These are phyloP conservation scores for Aspergillus mulundensis DNA, from an alignment of 495 filamentous ascomycete genomes.

Conservation along the genomic window DNA sequence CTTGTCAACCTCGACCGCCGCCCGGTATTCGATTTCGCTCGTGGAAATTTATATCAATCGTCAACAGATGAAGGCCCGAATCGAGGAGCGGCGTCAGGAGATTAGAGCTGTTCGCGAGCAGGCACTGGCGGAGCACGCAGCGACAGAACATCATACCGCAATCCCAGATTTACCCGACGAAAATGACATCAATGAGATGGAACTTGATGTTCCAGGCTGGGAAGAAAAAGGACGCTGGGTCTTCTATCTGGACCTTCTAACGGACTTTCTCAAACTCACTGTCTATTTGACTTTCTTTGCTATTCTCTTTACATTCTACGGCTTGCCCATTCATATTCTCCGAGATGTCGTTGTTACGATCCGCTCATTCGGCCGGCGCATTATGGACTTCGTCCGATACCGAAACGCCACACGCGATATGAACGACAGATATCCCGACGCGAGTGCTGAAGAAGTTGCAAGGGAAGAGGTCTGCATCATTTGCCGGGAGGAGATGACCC, in stretches of 20 bases:
- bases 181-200: conserved; percentile 83
- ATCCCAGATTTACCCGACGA: conserved; percentile 52
- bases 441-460: conserved; percentile 77
- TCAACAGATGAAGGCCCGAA: conserved; percentile 61
- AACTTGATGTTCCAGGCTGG: conserved; percentile 93
- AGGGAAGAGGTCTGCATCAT: conserved; percentile 95
- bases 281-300: conserved; percentile 90
- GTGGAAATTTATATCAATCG: conserved; percentile 70
- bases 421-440: conserved; percentile 88
- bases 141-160: conserved; percentile 27
- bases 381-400: conserved; percentile 83
- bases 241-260: conserved; percentile 81
- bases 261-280: conserved; percentile 85
- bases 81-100: conserved; percentile 62
- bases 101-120: conserved; percentile 59
- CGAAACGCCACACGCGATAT: conserved; percentile 86
- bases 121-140: conserved; percentile 39
- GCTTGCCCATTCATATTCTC: conserved; percentile 92
- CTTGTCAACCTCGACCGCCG: conserved; percentile 70
- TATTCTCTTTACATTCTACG: conserved; percentile 89
- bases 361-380: conserved; percentile 81
- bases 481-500: conserved; percentile 91
- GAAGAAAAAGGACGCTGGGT: conserved; percentile 94
- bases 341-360: conserved; percentile 92
- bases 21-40: conserved; percentile 76